Evolutionary conservation across 1,139 yeast species (phyloP).

Genomic region (Saccharomyces hybrid): DNA sequence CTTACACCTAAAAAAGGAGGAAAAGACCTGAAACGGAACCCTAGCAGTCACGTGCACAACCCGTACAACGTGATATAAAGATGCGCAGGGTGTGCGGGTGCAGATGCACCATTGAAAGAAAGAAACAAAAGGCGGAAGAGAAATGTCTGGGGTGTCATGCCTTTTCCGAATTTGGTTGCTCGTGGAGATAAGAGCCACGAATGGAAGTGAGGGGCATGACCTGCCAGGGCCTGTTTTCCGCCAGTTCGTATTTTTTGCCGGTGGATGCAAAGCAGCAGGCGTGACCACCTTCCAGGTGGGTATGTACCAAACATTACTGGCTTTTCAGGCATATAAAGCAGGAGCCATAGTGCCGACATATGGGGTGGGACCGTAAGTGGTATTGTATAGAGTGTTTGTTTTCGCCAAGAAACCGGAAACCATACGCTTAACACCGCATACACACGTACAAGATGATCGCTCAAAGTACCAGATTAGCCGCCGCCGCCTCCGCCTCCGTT

Average conservation of each 20-base stretch:
- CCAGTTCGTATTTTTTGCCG: not conserved
- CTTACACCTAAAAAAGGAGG: not conserved
- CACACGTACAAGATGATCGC: constrained; percentile 8
- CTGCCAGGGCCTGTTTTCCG: not conserved
- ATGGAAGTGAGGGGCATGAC: not conserved
- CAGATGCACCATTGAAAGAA: not conserved
- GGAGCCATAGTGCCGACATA: not conserved
- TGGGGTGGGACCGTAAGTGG: not conserved
- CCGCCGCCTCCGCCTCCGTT: constrained; percentile 12
- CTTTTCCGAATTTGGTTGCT: not conserved
- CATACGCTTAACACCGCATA: not conserved
- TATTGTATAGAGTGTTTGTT: not conserved
- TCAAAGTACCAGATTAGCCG: constrained; percentile 10
- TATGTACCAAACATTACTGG: not conserved
- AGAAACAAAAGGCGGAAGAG: not conserved
- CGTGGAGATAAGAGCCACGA: not conserved
- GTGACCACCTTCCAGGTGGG: not conserved
- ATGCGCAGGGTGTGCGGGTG: not conserved
- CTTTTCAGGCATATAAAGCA: not conserved
- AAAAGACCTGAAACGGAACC: not conserved
- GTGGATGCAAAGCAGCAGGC: not conserved
- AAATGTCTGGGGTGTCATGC: not conserved
- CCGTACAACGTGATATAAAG: not conserved
- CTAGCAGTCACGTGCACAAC: not conserved
- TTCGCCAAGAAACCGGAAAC: not conserved